Evolutionary conservation across 495 filamentous ascomycete genomes (phyloP).

Genomic region (Xylaria bambusicola): DNA sequence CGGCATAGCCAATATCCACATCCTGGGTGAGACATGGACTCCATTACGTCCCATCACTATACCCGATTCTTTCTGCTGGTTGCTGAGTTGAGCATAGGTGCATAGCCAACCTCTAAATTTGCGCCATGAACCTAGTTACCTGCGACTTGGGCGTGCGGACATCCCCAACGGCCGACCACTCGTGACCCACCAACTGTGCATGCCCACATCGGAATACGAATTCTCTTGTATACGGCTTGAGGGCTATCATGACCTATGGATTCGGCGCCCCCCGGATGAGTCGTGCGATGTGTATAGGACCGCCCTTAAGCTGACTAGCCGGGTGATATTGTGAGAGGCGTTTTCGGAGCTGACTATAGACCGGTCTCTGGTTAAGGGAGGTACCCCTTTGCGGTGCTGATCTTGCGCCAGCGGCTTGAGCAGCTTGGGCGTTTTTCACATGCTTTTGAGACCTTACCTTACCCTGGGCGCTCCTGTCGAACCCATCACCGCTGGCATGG

Average conservation of each 20-base stretch:
- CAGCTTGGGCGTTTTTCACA: conserved; percentile 6
- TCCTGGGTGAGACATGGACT: conserved; percentile 10
- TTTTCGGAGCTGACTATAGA: background rate
- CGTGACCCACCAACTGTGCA: conserved; percentile 29
- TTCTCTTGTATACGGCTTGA: conserved; percentile 5
- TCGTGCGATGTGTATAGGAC: background rate
- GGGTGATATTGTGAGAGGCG: conserved; percentile 4
- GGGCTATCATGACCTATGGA: conserved; percentile 8
- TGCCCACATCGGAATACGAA: conserved; percentile 32
- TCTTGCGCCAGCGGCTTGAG: background rate
- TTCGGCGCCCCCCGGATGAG: background rate
- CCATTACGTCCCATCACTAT: conserved; percentile 7
- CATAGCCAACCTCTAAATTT: background rate
- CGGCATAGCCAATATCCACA: conserved; percentile 3
- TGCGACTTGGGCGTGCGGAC: conserved; percentile 33
- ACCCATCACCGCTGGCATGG: conserved; percentile 34
- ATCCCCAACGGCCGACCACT: conserved; percentile 36
- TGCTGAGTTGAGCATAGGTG: conserved; percentile 17
- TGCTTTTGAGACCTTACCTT: conserved; percentile 8
- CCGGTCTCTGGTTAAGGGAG: background rate
- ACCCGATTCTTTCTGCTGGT: conserved; percentile 6
- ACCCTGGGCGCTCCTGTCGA: conserved; percentile 5
- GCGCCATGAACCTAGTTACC: conserved; percentile 25
- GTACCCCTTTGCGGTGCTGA: background rate
- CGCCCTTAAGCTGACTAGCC: background rate